Conservation (phyloP, 106 monocot genomes). For the Xerophyta viscosa region DNA sequence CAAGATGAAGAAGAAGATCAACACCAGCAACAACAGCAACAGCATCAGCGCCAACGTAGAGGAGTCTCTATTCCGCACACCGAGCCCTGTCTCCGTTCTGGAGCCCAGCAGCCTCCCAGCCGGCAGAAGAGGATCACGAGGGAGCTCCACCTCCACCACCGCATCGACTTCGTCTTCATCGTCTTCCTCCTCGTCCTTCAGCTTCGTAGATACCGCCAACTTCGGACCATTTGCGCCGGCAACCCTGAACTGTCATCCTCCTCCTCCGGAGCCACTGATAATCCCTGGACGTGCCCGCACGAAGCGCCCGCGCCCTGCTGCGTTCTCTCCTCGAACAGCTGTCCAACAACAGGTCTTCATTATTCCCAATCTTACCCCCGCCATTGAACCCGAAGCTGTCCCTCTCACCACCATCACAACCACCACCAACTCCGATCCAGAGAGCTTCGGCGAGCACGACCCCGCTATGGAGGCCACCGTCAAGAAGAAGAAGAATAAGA, state of each 20-base stretch:
- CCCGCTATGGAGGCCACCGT: background rate
- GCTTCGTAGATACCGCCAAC: background rate
- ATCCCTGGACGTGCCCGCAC: constrained; percentile 55
- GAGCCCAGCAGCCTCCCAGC: constrained; percentile 9
- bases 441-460: constrained; percentile 34
- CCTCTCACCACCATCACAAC: constrained; percentile 3
- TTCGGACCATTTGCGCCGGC: background rate
- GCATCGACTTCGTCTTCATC: constrained; percentile 5
- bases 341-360: background rate
- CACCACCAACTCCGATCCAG: background rate
- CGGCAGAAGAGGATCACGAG: background rate
- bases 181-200: constrained; percentile 27
- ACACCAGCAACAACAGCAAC: background rate
- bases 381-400: background rate
- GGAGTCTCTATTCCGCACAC: constrained; percentile 30
- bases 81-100: constrained; percentile 69
- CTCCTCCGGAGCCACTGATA: constrained; percentile 3
- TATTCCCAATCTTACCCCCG: background rate
- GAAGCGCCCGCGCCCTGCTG: constrained; percentile 50
- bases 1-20: too few species aligned
- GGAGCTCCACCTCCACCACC: background rate
- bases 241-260: too few species aligned
- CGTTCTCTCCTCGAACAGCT: constrained; percentile 18
- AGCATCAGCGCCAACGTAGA: constrained; percentile 4
- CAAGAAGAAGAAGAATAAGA: constrained; percentile 29